These are phyloP conservation scores for Diaporthe vaccinii DNA, from an alignment of 2,329 filamentous ascomycete species.

Conservation along the genomic window DNA sequence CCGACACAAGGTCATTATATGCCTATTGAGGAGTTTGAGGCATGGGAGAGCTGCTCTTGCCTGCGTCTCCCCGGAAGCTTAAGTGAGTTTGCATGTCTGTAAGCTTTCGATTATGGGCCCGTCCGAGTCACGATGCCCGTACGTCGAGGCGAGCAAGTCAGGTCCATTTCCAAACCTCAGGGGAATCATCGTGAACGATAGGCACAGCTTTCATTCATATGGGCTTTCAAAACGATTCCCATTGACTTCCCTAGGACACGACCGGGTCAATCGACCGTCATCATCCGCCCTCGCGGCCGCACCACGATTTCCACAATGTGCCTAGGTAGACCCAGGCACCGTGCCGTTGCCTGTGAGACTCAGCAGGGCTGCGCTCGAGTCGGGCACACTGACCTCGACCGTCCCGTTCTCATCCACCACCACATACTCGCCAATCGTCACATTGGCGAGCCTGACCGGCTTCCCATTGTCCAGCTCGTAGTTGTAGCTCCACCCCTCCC, in stretches of 20 bases:
- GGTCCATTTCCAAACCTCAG: too few species aligned
- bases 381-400: conserved; percentile 52
- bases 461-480: conserved; percentile 67
- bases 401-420: conserved; percentile 44
- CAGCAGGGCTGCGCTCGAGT: conserved; percentile 58
- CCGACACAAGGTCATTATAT: background rate
- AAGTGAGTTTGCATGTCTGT: background rate
- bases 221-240: background rate
- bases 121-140: background rate
- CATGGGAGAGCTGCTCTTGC: background rate
- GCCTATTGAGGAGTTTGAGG: background rate
- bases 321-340: background rate
- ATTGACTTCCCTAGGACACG: background rate
- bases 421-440: conserved; percentile 61
- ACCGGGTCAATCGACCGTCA: background rate
- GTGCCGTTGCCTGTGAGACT: conserved; percentile 45
- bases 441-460: conserved; percentile 67
- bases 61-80: conserved; percentile 14
- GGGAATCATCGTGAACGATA: background rate
- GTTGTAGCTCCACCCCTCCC: conserved; percentile 73
- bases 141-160: background rate
- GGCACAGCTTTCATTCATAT: background rate
- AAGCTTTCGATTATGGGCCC: conserved; percentile 10
- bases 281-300: too few species aligned
- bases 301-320: background rate